Evolutionary conservation across 805 yeast genomes (phyloP).

Genomic region (Nakazawaea molendinolei): DNA sequence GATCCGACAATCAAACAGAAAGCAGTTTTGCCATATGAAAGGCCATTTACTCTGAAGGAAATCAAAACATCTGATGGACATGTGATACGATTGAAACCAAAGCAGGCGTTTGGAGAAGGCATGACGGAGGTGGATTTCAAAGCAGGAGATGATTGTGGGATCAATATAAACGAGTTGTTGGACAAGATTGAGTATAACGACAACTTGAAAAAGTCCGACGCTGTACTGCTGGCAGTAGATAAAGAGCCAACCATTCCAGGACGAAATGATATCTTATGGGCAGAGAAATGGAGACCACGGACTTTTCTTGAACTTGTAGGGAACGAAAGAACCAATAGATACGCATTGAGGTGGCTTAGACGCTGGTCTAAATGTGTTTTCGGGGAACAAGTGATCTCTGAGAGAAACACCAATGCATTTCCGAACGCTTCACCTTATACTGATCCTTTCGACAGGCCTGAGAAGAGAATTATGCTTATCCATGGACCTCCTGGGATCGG

Average conservation of each 20-base stretch:
- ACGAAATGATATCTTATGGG: slow-evolving; percentile 26
- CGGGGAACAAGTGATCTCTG: slow-evolving; percentile 31
- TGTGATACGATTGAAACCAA: slow-evolving; percentile 10
- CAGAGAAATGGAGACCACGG: slow-evolving; percentile 65
- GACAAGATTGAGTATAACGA: slow-evolving; percentile 9
- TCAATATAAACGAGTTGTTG: slow-evolving; percentile 6
- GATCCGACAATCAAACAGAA: background rate
- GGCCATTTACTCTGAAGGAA: slow-evolving; percentile 2
- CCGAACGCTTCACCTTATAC: slow-evolving; percentile 8
- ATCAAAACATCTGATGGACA: slow-evolving; percentile 10
- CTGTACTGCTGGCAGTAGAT: background rate
- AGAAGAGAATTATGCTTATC: slow-evolving; percentile 57
- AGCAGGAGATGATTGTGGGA: slow-evolving; percentile 5
- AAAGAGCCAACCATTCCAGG: too few relatives aligned
- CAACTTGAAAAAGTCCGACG: background rate
- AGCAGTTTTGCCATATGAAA: slow-evolving; percentile 1
- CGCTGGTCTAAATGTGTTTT: slow-evolving; percentile 61
- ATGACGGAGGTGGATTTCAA: background rate
- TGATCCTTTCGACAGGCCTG: slow-evolving; percentile 56
- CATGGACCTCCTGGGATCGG: slow-evolving; percentile 96
- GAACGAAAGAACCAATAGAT: slow-evolving; percentile 57
- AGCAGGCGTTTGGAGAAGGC: background rate
- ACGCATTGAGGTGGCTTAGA: slow-evolving; percentile 54
- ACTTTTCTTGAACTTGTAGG: slow-evolving; percentile 64
- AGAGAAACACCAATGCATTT: slow-evolving; percentile 6